Base-by-base conservation (phyloP, 768 basidiomycete species). In the Suillus lakei region DNA sequence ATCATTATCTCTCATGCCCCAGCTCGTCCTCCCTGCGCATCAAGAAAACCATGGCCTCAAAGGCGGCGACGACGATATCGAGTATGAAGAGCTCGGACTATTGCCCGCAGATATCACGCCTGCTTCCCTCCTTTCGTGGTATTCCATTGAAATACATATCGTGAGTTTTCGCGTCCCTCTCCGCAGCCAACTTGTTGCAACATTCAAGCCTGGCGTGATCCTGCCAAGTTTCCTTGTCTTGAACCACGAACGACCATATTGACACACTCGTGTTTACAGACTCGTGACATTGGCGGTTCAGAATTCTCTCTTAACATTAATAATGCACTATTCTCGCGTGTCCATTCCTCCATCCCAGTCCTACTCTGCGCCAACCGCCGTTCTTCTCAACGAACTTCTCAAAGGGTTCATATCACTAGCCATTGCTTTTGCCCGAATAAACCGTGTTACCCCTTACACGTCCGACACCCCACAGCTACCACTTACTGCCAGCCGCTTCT, bases 301-400 rank as follows among this genome's bases (percentile, higher is more conserved):
- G 81, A 98, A 98, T 80, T 95, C 95, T 26, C 81, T 88, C 63
- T 76, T 99, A 63, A 92, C 95, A 39, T 87, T 99, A 76, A 91
- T 98, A 76, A 96, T 99, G 93, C 96, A 98, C 81, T 93, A 97
- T 78, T 98, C 97, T 44, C 89, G 96, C 68, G 90, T 93, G 61
- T 90, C 92, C 12, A 86, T 88, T 21, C 83, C 92, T 3, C 86
- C 92, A 0, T 88, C 89, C 62, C 83, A 85, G 62, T 84, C 89
- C 2, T 99, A 98, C 77, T 96, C 93, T 41, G 92, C 97, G n/a
- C 94, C 95, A 15, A 88, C 93, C 7, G 96, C 96, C 58, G 96
- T 99, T 34, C 85, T 99, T 41, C 85, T 98, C 79, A 96, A 93
- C 80, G 97, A 99, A 79, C 85, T 98, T 54, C 83, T 98, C 69